Evolutionary conservation across 306 rosid genomes (phyloP).

Genomic region (Begonia peltatifolia): DNA sequence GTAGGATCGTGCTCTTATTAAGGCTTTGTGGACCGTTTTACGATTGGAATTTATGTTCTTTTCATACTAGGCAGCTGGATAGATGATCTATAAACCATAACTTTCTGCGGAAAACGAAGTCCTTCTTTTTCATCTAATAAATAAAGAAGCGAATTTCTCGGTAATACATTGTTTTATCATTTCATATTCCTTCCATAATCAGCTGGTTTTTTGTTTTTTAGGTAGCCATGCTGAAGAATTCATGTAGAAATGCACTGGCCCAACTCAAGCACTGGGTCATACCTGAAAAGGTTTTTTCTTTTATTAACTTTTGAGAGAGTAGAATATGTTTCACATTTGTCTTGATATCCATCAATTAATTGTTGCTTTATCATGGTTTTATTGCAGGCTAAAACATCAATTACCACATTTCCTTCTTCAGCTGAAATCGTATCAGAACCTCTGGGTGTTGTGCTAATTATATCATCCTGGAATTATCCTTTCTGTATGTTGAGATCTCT

Average conservation of each 20-base stretch:
- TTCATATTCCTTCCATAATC: neutral
- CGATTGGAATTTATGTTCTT: no score
- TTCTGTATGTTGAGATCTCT: slow-evolving; percentile 49
- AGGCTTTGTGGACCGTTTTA: no score
- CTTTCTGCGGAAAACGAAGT: no score
- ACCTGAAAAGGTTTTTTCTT: slow-evolving; percentile 59
- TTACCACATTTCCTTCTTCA: slow-evolving; percentile 73
- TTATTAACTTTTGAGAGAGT: slow-evolving; percentile 4
- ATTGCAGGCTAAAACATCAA: slow-evolving; percentile 62
- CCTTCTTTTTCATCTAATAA: no score
- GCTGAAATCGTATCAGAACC: slow-evolving; percentile 96
- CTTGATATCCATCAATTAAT: neutral
- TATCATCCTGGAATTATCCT: slow-evolving; percentile 98
- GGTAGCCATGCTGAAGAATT: slow-evolving; percentile 53
- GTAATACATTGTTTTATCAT: no score
- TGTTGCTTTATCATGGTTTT: slow-evolving; percentile 3
- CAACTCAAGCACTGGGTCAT: slow-evolving; percentile 59
- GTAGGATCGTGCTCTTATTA: no score
- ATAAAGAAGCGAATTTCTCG: no score
- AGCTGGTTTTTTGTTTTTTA: slow-evolving; percentile 21
- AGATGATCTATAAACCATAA: no score
- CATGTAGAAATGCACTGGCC: slow-evolving; percentile 46
- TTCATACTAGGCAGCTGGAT: no score
- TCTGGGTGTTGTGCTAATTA: slow-evolving; percentile 64
- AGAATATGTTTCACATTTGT: neutral